These are phyloP conservation scores for Hyaloscypha finlandica DNA, from an alignment of 495 filamentous ascomycete genomes.

Conservation along the genomic window DNA sequence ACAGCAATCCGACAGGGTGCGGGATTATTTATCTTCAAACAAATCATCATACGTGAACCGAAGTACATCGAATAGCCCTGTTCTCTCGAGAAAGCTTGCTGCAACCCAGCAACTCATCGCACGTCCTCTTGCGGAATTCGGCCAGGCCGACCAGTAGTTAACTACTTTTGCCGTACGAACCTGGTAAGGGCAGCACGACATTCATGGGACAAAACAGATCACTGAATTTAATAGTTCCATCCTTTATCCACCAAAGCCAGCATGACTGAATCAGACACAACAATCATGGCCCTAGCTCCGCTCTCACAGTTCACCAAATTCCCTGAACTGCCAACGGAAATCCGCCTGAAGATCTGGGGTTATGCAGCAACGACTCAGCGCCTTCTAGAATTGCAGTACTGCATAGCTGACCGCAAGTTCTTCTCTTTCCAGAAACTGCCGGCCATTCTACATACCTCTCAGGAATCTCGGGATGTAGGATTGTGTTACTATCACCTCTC, in stretches of 20 bases:
- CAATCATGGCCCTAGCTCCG: not conserved
- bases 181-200: too few relatives aligned
- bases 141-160: too few relatives aligned
- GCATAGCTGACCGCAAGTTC: slow-evolving; percentile 7
- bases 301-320: slow-evolving; percentile 7
- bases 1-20: too few relatives aligned
- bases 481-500: slow-evolving; percentile 9
- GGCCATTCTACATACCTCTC: not conserved
- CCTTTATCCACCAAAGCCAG: not conserved
- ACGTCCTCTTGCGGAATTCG: too few relatives aligned
- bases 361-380: not conserved
- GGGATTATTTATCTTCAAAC: too few relatives aligned
- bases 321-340: slow-evolving; percentile 12
- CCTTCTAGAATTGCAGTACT: slow-evolving; percentile 12
- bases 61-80: too few relatives aligned
- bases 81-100: too few relatives aligned
- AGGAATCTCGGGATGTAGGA: slow-evolving; percentile 10
- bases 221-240: not conserved
- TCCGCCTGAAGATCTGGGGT: slow-evolving; percentile 20
- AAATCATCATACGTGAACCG: too few relatives aligned
- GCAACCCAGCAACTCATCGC: too few relatives aligned
- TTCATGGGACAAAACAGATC: not conserved
- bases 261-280: not conserved
- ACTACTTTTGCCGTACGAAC: too few relatives aligned
- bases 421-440: slow-evolving; percentile 5